Evolutionary conservation across 768 basidiomycete species (phyloP), one percentile per base, ranked within the genome.

Genomic region (Kockovaella imperatae): DNA sequence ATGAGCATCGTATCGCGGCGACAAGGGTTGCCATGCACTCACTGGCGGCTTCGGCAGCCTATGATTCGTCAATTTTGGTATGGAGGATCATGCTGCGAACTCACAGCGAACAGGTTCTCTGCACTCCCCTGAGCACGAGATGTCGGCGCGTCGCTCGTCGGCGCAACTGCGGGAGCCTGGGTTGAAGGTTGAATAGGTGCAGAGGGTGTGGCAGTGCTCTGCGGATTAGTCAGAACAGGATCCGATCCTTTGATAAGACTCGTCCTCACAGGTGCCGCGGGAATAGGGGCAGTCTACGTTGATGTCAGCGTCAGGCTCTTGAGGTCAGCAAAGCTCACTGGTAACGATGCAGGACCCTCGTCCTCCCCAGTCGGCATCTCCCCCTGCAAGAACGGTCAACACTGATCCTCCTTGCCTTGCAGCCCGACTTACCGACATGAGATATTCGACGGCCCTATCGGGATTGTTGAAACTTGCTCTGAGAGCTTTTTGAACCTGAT

Each of bases 391-490:
- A 10, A 21, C 13, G 42, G 26, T 7, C 13, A 29, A 13, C 10
- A 21, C 38, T 13, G 26, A 28, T 20, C 8, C 42, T 14, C 13
- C 8, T 20, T 13, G 42, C 26, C 42, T 24, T 17, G 11, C 34
- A 3, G 31, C 3, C 7, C 28, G 11, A 74, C 83, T 57, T 59
- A 91, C 93, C 52, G 67, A 93, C 80, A 97, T 83, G 47, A 99
- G 75, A 72, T 99, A 99, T 70, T 99, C 95, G n/a, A 89, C 93
- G 5, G 95, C 95, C 25, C 95, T 80, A 60, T 97, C 90, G 6
- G 95, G 86, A 73, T 99, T 97, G 73, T 99, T 99, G 75, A 79
- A 99, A 66, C 87, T 90, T 23, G 91, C 95, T 50, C 88, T 77
- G 68, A 99, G 68, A 3, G 91, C 90, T 14, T 82, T 79, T 62